A percentile compares a stretch with the other conserved stretches of the same genome.
Conservation (phyloP, 2,329 filamentous ascomycete species). For the Helotiales sp. region DNA sequence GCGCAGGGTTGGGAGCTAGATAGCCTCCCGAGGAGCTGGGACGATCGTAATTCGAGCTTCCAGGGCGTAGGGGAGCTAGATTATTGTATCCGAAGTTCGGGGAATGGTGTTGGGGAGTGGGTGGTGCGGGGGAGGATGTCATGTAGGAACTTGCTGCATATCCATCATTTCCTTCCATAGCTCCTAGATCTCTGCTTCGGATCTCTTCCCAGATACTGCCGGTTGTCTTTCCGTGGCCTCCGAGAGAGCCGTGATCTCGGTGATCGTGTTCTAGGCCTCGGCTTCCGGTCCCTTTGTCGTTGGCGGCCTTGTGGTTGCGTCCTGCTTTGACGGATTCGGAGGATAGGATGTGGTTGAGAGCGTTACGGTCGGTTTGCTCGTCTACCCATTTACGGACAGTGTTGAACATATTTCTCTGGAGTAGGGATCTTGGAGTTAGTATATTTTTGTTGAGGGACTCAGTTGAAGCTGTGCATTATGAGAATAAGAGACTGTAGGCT, state of each 20-base stretch:
- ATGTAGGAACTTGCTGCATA: slow-evolving; percentile 33
- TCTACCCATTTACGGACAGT: slow-evolving; percentile 82
- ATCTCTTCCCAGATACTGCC: slow-evolving; percentile 64
- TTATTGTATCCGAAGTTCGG: slow-evolving; percentile 32
- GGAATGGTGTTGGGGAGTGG: slow-evolving; percentile 21
- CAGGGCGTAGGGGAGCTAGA: slow-evolving; percentile 10
- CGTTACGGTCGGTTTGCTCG: slow-evolving; percentile 63
- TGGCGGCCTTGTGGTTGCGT: slow-evolving; percentile 68
- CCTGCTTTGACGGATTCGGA: slow-evolving; percentile 82
- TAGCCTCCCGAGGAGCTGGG: slow-evolving; percentile 28
- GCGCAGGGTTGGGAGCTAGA: slow-evolving; percentile 21
- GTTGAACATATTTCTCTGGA: slow-evolving; percentile 84
- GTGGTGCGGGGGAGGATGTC: slow-evolving; percentile 23
- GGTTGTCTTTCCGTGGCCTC: slow-evolving; percentile 55
- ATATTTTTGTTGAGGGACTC: too few species aligned
- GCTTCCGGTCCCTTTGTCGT: slow-evolving; percentile 30
- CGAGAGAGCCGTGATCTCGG: slow-evolving; percentile 35
- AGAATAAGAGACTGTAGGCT: too few species aligned
- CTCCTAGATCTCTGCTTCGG: slow-evolving; percentile 55
- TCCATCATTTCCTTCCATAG: slow-evolving; percentile 51
- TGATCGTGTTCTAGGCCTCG: too few species aligned
- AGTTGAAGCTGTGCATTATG: too few species aligned
- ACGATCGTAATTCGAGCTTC: slow-evolving; percentile 19
- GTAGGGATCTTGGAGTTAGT: too few species aligned
- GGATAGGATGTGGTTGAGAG: slow-evolving; percentile 73